Evolutionary conservation across 2,329 filamentous ascomycete genomes (phyloP).

Genomic region (Colletotrichum caudatum): DNA sequence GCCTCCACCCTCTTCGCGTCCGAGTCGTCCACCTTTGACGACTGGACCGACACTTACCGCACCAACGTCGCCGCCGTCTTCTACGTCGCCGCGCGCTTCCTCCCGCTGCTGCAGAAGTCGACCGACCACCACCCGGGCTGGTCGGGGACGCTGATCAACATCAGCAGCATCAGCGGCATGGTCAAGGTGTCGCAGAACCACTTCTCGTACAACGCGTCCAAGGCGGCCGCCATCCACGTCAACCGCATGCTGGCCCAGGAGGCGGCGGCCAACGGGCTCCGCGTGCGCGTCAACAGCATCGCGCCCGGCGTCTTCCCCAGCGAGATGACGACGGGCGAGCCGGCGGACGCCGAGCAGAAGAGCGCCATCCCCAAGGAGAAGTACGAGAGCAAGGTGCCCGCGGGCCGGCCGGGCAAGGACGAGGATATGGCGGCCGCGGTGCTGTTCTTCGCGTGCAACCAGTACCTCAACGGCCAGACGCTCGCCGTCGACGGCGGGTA

Average conservation of each 20-base stretch:
- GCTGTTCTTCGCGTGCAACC: slow-evolving; percentile 63
- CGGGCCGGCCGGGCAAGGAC: slow-evolving; percentile 75
- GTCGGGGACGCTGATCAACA: slow-evolving; percentile 74
- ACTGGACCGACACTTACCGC: slow-evolving; percentile 79
- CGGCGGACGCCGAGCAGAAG: slow-evolving; percentile 64
- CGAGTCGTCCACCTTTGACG: slow-evolving; percentile 67
- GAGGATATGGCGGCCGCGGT: slow-evolving; percentile 78
- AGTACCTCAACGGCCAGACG: slow-evolving; percentile 59
- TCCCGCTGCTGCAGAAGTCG: slow-evolving; percentile 69
- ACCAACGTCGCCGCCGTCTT: slow-evolving; percentile 81
- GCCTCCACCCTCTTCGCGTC: slow-evolving; percentile 76
- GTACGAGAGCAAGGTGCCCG: slow-evolving; percentile 71
- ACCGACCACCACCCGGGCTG: slow-evolving; percentile 58
- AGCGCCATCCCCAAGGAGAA: slow-evolving; percentile 68
- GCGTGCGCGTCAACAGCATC: slow-evolving; percentile 77
- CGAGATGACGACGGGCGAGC: slow-evolving; percentile 73
- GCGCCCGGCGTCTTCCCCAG: slow-evolving; percentile 78
- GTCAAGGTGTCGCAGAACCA: slow-evolving; percentile 74
- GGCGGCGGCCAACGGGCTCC: slow-evolving; percentile 68
- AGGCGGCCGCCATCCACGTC: slow-evolving; percentile 74
- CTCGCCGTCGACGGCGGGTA: slow-evolving; percentile 60
- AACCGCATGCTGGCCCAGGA: slow-evolving; percentile 74
- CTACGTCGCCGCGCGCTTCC: slow-evolving; percentile 72
- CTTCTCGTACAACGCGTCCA: slow-evolving; percentile 73
- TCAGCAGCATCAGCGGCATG: slow-evolving; percentile 75